Percentiles rank a stretch among this genome's conserved stretches.
phyloP scores from a whole-genome alignment of 1,284 basidiomycete genomes.

The Malassezia furfur region DNA sequence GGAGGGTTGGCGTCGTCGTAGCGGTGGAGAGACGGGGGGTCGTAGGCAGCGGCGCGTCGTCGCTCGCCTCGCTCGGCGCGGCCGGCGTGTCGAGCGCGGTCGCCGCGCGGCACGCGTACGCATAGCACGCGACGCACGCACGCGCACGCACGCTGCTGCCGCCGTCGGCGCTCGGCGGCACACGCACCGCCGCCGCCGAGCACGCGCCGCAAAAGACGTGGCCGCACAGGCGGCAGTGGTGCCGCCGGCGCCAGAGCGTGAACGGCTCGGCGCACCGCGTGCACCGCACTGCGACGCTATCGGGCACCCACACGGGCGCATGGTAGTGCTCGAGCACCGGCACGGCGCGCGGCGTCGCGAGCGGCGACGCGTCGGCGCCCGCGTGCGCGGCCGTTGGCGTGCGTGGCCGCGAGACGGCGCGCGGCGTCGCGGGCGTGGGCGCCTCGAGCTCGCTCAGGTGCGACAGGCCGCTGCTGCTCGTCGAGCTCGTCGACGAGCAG shows the following conservation, averaged over 20 bases:
- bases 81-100: neutral
- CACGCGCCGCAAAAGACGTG: conserved; percentile 73
- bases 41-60: too few species aligned
- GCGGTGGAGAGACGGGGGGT: too few species aligned
- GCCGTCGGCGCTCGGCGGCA: neutral
- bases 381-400: neutral
- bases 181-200: conserved; percentile 37
- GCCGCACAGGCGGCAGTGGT: conserved; percentile 83
- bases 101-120: conserved; percentile 2
- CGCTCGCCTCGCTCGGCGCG: neutral
- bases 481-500: conserved; percentile 11
- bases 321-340: conserved; percentile 70
- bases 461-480: conserved; percentile 11
- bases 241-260: conserved; percentile 69
- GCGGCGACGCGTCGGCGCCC: neutral
- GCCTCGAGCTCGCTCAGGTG: neutral
- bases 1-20: too few species aligned
- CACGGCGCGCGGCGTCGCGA: conserved; percentile 10
- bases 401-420: neutral
- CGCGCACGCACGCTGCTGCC: neutral
- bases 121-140: conserved; percentile 11
- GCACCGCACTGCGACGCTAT: conserved; percentile 67
- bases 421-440: neutral
- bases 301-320: conserved; percentile 84
- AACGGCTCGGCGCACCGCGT: conserved; percentile 71